Base-by-base conservation (phyloP, 768 basidiomycete genomes). In the Fomitopsis serialis region DNA sequence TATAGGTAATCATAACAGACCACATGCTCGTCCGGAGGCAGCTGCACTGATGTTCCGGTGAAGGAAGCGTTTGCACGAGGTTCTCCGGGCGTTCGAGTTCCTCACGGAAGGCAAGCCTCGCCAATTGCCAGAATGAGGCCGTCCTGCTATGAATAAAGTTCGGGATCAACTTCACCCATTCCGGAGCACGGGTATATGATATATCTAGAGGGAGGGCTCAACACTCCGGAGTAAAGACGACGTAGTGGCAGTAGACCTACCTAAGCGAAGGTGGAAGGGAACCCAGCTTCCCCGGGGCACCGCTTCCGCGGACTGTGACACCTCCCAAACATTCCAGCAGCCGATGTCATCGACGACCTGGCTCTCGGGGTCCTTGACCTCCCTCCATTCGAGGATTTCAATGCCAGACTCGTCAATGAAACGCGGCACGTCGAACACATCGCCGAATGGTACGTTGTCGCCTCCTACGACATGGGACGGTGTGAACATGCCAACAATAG, bases 311-410 rank as follows among this genome's bases (percentile, higher is more conserved):
- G 52, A 59, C 46, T 69, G 64, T 34, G 67, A 65, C 9, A 66
- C 62, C 36, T 70, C 68, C 75, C 75, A 76, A 7, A 71, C 56
- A 57, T 68, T 72, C 75, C 75, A 76, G 54, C 75, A 76, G 27
- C 74, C 73, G 2, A 76, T 35, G 29, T 68, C 66, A 12, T 76
- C 75, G 36, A 67, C 40, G 36, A 62, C 58, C 25, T 53, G 40
- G 51, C 63, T 67, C 36, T 58, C 57, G 12, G 66, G 58, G 50
- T 69, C 63, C 55, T 77, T 77, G 55, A 77, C 67, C 45, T 77
- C 72, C 35, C 58, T 40, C 75, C 75, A 77, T 55, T 77, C 72
- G 40, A 77, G 57, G 12, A 77, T 60, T 0, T 69, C 70, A 15
- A 63, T 56, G 25, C 68, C 65, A n/a, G 75, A 71, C 25, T 62